Conservation (phyloP, 2,329 filamentous ascomycete genomes). For the Sclerotinia spermophila region DNA sequence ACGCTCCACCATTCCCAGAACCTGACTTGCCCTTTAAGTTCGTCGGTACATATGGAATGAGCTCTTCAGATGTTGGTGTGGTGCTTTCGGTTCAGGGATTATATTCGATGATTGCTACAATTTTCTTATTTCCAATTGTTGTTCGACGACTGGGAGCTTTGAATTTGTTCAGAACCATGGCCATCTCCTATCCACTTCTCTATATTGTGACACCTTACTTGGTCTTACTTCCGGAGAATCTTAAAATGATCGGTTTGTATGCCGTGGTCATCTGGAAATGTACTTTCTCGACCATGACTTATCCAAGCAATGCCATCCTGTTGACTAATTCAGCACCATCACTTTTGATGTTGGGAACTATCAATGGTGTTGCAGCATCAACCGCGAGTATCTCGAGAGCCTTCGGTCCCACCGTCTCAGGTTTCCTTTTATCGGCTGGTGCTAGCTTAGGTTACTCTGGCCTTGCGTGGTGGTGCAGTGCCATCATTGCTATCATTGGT, state of each 20-base stretch:
- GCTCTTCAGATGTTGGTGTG: slow-evolving; percentile 78
- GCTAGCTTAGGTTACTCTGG: slow-evolving; percentile 78
- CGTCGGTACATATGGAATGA: slow-evolving; percentile 77
- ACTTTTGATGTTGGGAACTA: slow-evolving; percentile 77
- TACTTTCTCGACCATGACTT: slow-evolving; percentile 85
- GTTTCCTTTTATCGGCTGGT: slow-evolving; percentile 77
- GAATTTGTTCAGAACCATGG: slow-evolving; percentile 75
- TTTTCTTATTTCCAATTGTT: slow-evolving; percentile 77
- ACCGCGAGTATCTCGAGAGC: slow-evolving; percentile 85
- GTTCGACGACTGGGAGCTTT: slow-evolving; percentile 73
- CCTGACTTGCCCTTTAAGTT: slow-evolving; percentile 81
- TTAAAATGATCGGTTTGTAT: slow-evolving; percentile 74
- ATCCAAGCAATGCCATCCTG: slow-evolving; percentile 85
- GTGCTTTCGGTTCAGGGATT: slow-evolving; percentile 86
- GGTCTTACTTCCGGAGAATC: slow-evolving; percentile 69
- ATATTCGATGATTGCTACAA: slow-evolving; percentile 75
- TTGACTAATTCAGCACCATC: slow-evolving; percentile 85
- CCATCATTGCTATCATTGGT: slow-evolving; percentile 69
- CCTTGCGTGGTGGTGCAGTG: slow-evolving; percentile 90
- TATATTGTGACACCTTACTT: slow-evolving; percentile 89
- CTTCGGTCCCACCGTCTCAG: slow-evolving; percentile 84
- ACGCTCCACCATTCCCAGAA: slow-evolving; percentile 42
- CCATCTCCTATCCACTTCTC: slow-evolving; percentile 79
- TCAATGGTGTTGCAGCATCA: slow-evolving; percentile 90
- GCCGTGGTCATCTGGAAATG: slow-evolving; percentile 84